These are phyloP conservation scores for Neurospora sublineolata DNA, from an alignment of 495 filamentous ascomycete species.

Conservation along the genomic window DNA sequence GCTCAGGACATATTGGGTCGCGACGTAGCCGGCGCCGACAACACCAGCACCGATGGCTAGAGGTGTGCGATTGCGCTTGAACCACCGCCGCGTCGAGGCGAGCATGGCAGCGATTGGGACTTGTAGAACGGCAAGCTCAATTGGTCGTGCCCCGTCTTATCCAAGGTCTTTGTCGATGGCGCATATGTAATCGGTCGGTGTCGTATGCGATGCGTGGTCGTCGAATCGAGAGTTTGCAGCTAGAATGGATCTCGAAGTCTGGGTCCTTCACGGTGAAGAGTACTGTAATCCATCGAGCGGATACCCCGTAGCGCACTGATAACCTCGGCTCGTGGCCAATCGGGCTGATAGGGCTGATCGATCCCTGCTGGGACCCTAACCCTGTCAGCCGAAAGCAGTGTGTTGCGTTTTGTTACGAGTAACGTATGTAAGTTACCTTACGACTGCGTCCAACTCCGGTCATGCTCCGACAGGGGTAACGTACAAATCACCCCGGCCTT, in stretches of 20 bases:
- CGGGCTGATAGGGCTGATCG: neutral
- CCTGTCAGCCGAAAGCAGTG: neutral
- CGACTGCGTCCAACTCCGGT: neutral
- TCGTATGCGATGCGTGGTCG: neutral
- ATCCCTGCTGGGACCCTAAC: neutral
- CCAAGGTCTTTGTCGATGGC: neutral
- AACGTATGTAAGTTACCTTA: neutral
- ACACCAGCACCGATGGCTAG: constrained; percentile 80
- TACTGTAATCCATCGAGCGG: neutral
- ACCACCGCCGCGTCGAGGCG: constrained; percentile 71
- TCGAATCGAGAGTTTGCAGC: neutral
- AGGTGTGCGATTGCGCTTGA: constrained; percentile 80
- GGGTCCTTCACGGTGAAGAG: neutral
- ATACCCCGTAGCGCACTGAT: neutral
- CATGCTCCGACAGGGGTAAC: neutral
- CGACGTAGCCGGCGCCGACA: constrained; percentile 81
- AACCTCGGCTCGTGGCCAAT: neutral
- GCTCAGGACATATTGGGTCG: constrained; percentile 77
- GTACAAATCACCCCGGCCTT: neutral
- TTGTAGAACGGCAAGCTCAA: neutral
- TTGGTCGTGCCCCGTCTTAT: neutral
- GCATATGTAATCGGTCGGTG: neutral
- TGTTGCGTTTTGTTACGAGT: neutral
- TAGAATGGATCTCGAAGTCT: neutral
- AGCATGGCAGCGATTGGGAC: constrained; percentile 49